Percentiles rank a stretch among this genome's conserved stretches.
These are phyloP conservation scores for Xylariaceae sp. DNA, from an alignment of 2,329 filamentous ascomycete genomes.

Conservation along the genomic window DNA sequence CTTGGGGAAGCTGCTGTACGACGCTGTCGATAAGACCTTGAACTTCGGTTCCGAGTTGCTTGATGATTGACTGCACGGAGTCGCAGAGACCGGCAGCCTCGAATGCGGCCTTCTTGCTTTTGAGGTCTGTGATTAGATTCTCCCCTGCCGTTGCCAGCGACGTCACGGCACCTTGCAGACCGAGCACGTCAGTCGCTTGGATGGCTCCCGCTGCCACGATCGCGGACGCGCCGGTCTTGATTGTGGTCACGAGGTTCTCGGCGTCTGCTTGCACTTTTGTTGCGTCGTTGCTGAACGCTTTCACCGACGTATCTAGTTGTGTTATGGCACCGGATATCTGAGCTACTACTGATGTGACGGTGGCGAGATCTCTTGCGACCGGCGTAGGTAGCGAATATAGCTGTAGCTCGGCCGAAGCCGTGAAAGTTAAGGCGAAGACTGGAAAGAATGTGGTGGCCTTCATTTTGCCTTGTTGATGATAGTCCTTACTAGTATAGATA, in stretches of 20 bases:
- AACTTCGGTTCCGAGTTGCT: conserved; percentile 22
- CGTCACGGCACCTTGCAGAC: conserved; percentile 23
- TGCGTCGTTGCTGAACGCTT: conserved; percentile 36
- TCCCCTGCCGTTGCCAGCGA: conserved; percentile 18
- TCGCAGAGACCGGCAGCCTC: conserved; percentile 31
- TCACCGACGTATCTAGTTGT: conserved; percentile 39
- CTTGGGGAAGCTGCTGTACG: conserved; percentile 28
- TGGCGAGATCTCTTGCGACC: conserved; percentile 30
- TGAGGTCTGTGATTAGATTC: conserved; percentile 29
- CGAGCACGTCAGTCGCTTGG: conserved; percentile 24
- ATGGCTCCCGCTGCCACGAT: conserved; percentile 20
- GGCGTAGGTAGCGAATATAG: conserved; percentile 22
- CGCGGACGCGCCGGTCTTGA: conserved; percentile 30
- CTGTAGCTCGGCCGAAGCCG: conserved; percentile 31
- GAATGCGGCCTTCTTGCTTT: conserved; percentile 32
- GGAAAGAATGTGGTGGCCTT: conserved; percentile 32
- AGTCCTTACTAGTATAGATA: neutral
- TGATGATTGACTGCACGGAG: conserved; percentile 18
- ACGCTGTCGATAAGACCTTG: conserved; percentile 30
- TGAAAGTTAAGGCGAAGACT: conserved; percentile 32
- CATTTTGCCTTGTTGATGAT: conserved; percentile 25
- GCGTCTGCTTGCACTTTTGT: conserved; percentile 33
- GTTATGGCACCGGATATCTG: conserved; percentile 35
- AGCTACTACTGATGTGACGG: conserved; percentile 32
- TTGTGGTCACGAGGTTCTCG: conserved; percentile 29